phyloP scores from a whole-genome alignment of 345 rosid species.

The Eucalyptus victrix region DNA sequence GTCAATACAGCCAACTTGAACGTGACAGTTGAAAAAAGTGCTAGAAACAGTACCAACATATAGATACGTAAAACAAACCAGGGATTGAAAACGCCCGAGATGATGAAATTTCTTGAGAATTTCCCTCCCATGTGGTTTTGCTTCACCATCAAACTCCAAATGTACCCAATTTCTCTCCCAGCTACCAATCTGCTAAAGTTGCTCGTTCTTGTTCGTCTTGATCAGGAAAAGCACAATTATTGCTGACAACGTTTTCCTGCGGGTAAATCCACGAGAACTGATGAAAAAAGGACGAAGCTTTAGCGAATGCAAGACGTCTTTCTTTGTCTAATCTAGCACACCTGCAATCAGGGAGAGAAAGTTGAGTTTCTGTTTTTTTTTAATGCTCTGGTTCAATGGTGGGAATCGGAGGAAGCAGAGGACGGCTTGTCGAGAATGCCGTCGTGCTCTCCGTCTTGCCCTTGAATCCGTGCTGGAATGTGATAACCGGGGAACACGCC shows the following conservation, averaged over 20 bases:
- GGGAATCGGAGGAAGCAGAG: slow-evolving; percentile 78
- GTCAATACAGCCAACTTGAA: background rate
- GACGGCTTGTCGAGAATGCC: slow-evolving; percentile 64
- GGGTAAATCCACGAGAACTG: background rate
- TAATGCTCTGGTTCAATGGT: slow-evolving; percentile 36
- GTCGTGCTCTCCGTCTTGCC: slow-evolving; percentile 75
- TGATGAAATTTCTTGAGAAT: slow-evolving; percentile 4
- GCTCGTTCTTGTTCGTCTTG: background rate
- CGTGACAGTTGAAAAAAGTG: background rate
- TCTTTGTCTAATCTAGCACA: background rate
- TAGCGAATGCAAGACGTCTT: background rate
- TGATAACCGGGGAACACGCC: slow-evolving; percentile 68
- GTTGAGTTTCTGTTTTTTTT: background rate
- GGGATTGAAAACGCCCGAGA: slow-evolving; percentile 36
- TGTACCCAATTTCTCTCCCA: slow-evolving; percentile 2
- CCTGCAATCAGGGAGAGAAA: slow-evolving; percentile 11
- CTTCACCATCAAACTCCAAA: slow-evolving; percentile 35
- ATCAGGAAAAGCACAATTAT: background rate
- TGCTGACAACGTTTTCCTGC: background rate
- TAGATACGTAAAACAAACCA: slow-evolving; percentile 11
- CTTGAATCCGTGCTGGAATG: slow-evolving; percentile 88
- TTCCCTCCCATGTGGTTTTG: slow-evolving; percentile 11
- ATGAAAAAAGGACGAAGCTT: background rate
- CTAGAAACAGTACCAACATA: slow-evolving; percentile 2
- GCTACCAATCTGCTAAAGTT: background rate